Evolutionary conservation across 108 stramenopile genomes (phyloP), one percentile per base, ranked within the genome.

Genomic region (Cyclotella atomus): DNA sequence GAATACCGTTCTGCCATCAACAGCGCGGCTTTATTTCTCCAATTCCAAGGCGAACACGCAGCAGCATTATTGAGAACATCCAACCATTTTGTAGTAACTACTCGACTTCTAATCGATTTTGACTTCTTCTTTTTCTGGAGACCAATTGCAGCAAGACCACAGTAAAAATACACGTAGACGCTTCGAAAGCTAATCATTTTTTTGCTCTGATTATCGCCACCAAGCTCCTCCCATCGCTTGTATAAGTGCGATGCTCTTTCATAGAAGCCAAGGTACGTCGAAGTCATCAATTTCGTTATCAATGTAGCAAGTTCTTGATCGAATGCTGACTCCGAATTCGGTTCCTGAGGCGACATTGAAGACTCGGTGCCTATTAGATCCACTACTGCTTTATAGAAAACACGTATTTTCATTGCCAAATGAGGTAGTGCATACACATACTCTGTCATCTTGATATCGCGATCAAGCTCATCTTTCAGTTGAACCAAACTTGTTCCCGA

Each of bases 391-490:
- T 67, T 28, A 15, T 63, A 50, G 27, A n/a, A 29, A 30, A 32
- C 1, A 15, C 14, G 12, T 1, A 57, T 16, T 14, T 57, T 57
- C 56, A 57, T 57, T 1, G 15, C 56, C 47, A 71, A 32, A 57
- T 52, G 14, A 56, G n/a, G 32, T 35, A 60, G 19, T 50, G 45
- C 15, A 19, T 59, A n/a, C 29, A 17, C 9, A 4, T 20, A 17
- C 36, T 41, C 28, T 56, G 29, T 24, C 15, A 29, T 61, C 35
- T 65, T 55, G 15, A 78, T 33, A 50, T 78, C 63, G 23, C 53
- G 54, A 29, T 78, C 64, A 34, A 71, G 43, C 56, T 78, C 65
- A 2, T 59, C 49, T 38, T 65, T 35, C 17, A 78, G 64, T 34
- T 27, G 20, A n/a, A 38, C 53, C 35, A 78, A 61, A 2, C 59